Percentiles rank a stretch among this genome's conserved stretches.
Evolutionary conservation across 1,139 yeast species (phyloP).

Genomic region (Arxiozyma heterogenica): DNA sequence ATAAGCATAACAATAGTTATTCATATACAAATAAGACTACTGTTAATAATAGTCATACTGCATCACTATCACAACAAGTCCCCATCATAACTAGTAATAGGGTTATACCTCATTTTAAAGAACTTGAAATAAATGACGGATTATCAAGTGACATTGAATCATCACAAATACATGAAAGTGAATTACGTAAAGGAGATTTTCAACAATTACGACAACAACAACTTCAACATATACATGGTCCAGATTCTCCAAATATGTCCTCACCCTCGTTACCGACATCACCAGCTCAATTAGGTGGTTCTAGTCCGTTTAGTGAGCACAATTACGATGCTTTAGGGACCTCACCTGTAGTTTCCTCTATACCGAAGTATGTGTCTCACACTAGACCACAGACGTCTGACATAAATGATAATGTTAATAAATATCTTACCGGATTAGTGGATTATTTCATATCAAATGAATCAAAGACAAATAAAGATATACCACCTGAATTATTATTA

Average conservation of each 20-base stretch:
- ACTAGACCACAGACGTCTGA: slow-evolving; percentile 24
- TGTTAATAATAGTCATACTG: slow-evolving; percentile 7
- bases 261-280: slow-evolving; percentile 32
- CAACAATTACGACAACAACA: slow-evolving; percentile 4
- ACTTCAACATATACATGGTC: neutral
- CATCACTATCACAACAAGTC: neutral
- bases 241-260: slow-evolving; percentile 19
- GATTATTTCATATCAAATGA: slow-evolving; percentile 68
- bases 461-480: slow-evolving; percentile 17
- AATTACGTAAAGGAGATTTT: slow-evolving; percentile 5
- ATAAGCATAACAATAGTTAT: neutral
- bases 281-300: slow-evolving; percentile 31
- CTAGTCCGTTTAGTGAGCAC: slow-evolving; percentile 24
- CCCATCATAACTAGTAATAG: neutral
- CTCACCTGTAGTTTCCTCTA: slow-evolving; percentile 24
- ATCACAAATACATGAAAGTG: slow-evolving; percentile 8
- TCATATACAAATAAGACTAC: slow-evolving; percentile 5
- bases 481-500: slow-evolving; percentile 37
- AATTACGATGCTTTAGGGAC: slow-evolving; percentile 24
- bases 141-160: slow-evolving; percentile 35
- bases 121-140: slow-evolving; percentile 34
- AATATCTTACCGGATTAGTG: slow-evolving; percentile 38
- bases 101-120: slow-evolving; percentile 20
- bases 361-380: slow-evolving; percentile 23
- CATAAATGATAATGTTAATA: slow-evolving; percentile 32